phyloP scores from a whole-genome alignment of 129 eudicot genomes.

The Flaveria brownii region DNA sequence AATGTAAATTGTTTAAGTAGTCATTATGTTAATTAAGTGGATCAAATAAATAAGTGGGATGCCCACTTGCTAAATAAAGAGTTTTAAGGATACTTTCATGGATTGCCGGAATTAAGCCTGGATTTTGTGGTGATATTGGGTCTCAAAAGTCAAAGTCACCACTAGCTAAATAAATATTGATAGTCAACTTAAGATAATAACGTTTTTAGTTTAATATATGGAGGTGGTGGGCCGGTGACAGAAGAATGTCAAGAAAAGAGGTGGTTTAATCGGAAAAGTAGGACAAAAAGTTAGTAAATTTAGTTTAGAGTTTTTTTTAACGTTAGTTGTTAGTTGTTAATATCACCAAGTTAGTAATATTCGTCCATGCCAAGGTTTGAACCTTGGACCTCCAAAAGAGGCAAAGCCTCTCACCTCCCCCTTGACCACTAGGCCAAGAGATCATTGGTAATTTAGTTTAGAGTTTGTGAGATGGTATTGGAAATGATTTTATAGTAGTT shows the following conservation, averaged over 20 bases:
- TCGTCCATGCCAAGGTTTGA: too few relatives aligned
- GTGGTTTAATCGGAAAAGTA: slow-evolving; percentile 13
- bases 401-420: too few relatives aligned
- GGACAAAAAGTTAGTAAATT: too few relatives aligned
- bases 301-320: too few relatives aligned
- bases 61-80: slow-evolving; percentile 36
- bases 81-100: slow-evolving; percentile 37
- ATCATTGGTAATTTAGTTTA: too few relatives aligned
- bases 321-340: too few relatives aligned
- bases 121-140: slow-evolving; percentile 27
- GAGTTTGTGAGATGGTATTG: too few relatives aligned
- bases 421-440: too few relatives aligned
- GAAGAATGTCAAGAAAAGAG: slow-evolving; percentile 3
- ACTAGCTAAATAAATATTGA: background rate
- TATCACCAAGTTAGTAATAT: too few relatives aligned
- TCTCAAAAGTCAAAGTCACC: slow-evolving; percentile 29
- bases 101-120: slow-evolving; percentile 36
- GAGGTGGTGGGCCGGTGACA: slow-evolving; percentile 14
- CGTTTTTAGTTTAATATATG: background rate
- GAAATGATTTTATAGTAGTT: too few relatives aligned
- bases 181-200: slow-evolving; percentile 29
- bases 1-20: background rate
- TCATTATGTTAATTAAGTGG: background rate
- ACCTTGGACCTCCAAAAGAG: too few relatives aligned
- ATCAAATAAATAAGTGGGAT: slow-evolving; percentile 25